These are phyloP conservation scores for Penicillium rolfsii DNA, from an alignment of 2,329 filamentous ascomycete genomes.

Conservation along the genomic window DNA sequence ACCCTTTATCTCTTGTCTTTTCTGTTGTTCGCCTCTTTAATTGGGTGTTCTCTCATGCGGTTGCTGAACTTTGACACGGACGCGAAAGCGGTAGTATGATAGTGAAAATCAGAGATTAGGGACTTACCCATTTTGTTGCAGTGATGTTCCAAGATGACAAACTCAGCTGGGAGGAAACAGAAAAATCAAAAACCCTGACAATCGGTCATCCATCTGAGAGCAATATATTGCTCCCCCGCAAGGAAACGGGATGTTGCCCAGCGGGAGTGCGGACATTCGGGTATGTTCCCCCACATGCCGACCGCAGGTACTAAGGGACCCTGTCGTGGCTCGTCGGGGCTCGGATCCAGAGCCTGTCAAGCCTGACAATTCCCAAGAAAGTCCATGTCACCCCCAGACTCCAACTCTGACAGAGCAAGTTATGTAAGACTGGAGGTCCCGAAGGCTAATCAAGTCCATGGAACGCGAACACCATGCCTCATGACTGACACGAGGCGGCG, in stretches of 20 bases:
- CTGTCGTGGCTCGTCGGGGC: neutral
- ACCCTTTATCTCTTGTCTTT: neutral
- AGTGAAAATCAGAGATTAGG: neutral
- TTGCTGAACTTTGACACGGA: neutral
- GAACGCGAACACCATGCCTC: neutral
- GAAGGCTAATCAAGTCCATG: neutral
- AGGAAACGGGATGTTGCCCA: neutral
- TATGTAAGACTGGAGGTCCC: neutral
- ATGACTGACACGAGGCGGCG: neutral
- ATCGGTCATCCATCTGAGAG: neutral
- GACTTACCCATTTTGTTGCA: constrained; percentile 9
- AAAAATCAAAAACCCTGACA: neutral
- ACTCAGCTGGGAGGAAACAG: neutral
- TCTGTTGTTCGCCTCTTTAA: neutral
- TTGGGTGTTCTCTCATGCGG: neutral
- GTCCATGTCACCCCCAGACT: neutral
- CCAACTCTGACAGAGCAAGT: neutral
- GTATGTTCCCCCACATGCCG: constrained; percentile 25
- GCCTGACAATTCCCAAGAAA: too few relatives aligned
- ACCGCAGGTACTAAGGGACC: neutral
- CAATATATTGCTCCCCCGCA: constrained; percentile 9
- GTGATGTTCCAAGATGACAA: neutral
- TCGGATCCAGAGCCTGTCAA: neutral
- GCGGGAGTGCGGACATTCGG: constrained; percentile 15
- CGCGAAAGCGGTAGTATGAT: neutral